Evolutionary conservation across 31 red algal genomes (phyloP).

Genomic region (Porphyra umbilicalis): DNA sequence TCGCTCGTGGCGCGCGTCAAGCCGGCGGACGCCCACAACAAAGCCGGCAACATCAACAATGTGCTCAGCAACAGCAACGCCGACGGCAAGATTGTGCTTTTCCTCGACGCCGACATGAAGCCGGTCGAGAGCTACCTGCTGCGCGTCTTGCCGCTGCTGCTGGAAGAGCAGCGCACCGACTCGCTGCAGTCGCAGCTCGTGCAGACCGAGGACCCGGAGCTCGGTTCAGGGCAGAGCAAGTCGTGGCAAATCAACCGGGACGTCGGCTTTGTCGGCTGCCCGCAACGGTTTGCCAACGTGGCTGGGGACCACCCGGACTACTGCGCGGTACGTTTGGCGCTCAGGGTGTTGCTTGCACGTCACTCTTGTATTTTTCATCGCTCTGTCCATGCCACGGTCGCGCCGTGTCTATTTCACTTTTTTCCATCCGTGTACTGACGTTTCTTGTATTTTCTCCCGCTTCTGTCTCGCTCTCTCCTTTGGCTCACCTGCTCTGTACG

Average conservation of each 20-base stretch:
- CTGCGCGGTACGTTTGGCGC: too few relatives aligned
- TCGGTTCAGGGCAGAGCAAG: conserved; percentile 33
- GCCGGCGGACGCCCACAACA: conserved; percentile 72
- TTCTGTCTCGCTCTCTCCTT: too few relatives aligned
- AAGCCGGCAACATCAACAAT: conserved; percentile 82
- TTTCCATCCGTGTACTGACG: too few relatives aligned
- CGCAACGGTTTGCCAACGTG: conserved; percentile 68
- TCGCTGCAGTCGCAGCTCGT: conserved; percentile 29
- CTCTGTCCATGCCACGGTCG: too few relatives aligned
- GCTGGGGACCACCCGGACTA: conserved; percentile 24
- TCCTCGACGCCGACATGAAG: conserved; percentile 73
- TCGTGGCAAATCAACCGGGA: conserved; percentile 69
- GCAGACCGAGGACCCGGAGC: conserved; percentile 53
- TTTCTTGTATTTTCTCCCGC: too few relatives aligned
- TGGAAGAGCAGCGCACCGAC: conserved; percentile 59
- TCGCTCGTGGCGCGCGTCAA: conserved; percentile 55
- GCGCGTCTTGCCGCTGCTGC: conserved; percentile 51
- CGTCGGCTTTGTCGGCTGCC: conserved; percentile 60
- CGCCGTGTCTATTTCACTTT: too few relatives aligned
- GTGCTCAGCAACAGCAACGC: conserved; percentile 61
- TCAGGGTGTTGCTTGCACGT: too few relatives aligned
- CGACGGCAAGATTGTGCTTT: conserved; percentile 65
- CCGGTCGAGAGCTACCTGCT: conserved; percentile 52
- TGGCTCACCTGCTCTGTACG: too few relatives aligned
- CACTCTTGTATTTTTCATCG: too few relatives aligned